Evolutionary conservation across 139 green algal species (phyloP).

Genomic region (Chlorella sorokiniana): DNA sequence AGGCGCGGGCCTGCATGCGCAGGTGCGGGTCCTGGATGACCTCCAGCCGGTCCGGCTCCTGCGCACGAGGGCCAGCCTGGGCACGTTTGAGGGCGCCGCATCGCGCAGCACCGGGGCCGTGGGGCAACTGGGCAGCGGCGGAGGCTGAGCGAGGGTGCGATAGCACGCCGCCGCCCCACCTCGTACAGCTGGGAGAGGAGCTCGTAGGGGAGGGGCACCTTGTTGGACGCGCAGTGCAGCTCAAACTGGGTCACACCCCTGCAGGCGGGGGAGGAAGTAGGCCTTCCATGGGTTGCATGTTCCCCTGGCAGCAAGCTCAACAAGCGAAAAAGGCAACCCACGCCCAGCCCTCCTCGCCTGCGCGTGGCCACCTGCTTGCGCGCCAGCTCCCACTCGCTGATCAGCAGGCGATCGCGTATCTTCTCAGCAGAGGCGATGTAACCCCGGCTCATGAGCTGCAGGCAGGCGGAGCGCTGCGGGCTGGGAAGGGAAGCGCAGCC

Average conservation of each 20-base stretch:
- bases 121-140: too few species aligned
- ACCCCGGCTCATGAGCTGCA: conserved; percentile 37
- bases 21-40: conserved; percentile 33
- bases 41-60: conserved; percentile 28
- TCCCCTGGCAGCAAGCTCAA: neutral
- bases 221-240: conserved; percentile 11
- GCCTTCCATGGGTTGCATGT: neutral
- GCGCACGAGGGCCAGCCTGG: neutral
- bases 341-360: too few species aligned
- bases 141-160: too few species aligned
- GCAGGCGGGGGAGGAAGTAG: neutral
- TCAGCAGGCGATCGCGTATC: conserved; percentile 36
- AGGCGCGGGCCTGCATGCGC: conserved; percentile 33
- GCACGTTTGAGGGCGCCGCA: neutral
- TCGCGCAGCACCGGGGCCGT: neutral
- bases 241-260: conserved; percentile 42
- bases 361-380: conserved; percentile 22
- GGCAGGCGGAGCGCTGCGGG: neutral
- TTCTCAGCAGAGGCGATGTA: conserved; percentile 35
- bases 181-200: conserved; percentile 37
- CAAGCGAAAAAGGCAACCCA: too few species aligned
- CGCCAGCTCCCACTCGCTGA: conserved; percentile 37
- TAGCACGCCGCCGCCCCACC: neutral
- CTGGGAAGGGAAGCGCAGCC: neutral
- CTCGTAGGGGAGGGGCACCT: conserved; percentile 29